These are phyloP conservation scores for Alternaria infectoria DNA, from an alignment of 2,329 filamentous ascomycete species.

Conservation along the genomic window DNA sequence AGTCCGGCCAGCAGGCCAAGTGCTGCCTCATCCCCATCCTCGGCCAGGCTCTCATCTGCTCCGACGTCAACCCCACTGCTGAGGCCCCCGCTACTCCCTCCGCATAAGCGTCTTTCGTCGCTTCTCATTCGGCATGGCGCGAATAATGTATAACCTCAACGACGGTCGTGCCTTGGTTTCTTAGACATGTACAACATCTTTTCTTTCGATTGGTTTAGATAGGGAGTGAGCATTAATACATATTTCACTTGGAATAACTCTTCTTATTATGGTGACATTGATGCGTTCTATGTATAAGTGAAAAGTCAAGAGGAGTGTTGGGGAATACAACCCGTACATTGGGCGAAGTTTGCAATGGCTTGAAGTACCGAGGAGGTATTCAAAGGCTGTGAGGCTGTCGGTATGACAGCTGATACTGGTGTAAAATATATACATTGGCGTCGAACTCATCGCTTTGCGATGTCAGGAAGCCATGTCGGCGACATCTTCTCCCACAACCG, in stretches of 20 bases:
- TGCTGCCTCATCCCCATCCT: slow-evolving; percentile 64
- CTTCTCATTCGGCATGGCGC: background rate
- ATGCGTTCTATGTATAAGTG: background rate
- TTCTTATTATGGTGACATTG: background rate
- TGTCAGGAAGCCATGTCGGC: background rate
- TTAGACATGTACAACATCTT: slow-evolving; percentile 4
- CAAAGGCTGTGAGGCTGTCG: background rate
- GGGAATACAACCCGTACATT: background rate
- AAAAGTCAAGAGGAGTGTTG: background rate
- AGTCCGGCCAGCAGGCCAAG: slow-evolving; percentile 61
- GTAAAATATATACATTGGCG: background rate
- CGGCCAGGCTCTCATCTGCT: slow-evolving; percentile 50
- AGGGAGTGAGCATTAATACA: slow-evolving; percentile 2
- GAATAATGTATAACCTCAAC: background rate
- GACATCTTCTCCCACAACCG: background rate
- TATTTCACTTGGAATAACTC: background rate
- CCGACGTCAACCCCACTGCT: slow-evolving; percentile 39
- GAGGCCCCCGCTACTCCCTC: background rate
- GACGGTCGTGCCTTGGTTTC: background rate
- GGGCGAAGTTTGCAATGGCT: too few species aligned
- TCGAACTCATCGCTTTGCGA: background rate
- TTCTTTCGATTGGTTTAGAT: background rate
- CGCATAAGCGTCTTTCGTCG: background rate
- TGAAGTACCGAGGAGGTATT: background rate
- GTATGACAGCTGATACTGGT: background rate